Evolutionary conservation across 73 alveolate genomes (phyloP).

Genomic region (Tetrahymena malaccensis): DNA sequence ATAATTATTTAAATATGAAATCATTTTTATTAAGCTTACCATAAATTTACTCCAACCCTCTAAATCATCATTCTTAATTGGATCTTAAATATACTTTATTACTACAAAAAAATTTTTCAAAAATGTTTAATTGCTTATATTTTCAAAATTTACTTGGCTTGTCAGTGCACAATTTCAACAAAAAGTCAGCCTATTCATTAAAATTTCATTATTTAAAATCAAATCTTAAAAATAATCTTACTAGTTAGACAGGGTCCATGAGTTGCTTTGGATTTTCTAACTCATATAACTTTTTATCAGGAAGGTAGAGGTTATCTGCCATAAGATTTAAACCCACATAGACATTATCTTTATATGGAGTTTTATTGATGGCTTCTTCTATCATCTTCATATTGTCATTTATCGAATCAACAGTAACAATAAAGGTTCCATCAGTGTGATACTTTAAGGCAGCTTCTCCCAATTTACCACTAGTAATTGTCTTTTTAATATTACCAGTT

Average conservation of each 20-base stretch:
- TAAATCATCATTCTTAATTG: neutral
- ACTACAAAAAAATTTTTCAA: neutral
- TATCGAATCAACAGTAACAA: slow-evolving; percentile 25
- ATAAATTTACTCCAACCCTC: slow-evolving; percentile 25
- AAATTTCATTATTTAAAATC: neutral
- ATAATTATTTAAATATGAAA: neutral
- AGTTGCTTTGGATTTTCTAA: slow-evolving; percentile 35
- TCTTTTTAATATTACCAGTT: slow-evolving; percentile 9
- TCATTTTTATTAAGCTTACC: neutral
- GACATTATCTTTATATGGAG: slow-evolving; percentile 25
- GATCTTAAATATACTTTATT: slow-evolving; percentile 14
- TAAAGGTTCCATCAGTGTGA: slow-evolving; percentile 34
- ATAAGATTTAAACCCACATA: slow-evolving; percentile 14
- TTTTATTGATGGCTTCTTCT: slow-evolving; percentile 31
- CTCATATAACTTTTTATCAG: slow-evolving; percentile 38
- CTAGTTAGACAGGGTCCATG: slow-evolving; percentile 30
- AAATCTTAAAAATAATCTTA: neutral
- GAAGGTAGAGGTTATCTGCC: slow-evolving; percentile 24
- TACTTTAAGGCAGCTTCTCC: slow-evolving; percentile 35
- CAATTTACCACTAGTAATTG: slow-evolving; percentile 20
- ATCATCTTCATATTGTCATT: slow-evolving; percentile 32
- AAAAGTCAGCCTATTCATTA: neutral
- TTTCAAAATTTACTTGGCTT: slow-evolving; percentile 6
- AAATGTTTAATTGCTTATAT: neutral
- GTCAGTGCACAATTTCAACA: slow-evolving; percentile 25